Evolutionary conservation across 202 grass and related monocot genomes (phyloP), one percentile per base, ranked within the genome.

Genomic region (Zizania palustris): DNA sequence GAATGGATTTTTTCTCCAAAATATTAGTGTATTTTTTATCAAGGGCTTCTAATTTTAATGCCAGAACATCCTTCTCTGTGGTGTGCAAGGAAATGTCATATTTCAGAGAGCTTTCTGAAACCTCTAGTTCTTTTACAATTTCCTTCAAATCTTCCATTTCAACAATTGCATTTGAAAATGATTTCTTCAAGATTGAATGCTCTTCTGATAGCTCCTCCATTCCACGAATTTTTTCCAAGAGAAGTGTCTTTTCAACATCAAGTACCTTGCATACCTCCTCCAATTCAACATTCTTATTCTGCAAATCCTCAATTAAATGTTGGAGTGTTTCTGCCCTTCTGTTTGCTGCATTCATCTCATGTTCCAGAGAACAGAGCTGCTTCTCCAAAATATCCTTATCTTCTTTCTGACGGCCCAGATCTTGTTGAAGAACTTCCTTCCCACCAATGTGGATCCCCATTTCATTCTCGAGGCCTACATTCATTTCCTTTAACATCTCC

Each of bases 161-260:
- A 35, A 39, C 44, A 76, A 76, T 72, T 72, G 70, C 77, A 85
- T 85, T 71, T 60, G 68, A 89, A 66, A 90, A 76, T 39, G 85
- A 83, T 16, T 63, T 85, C 65, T 87, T 85, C 76, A 93, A 83
- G 68, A 90, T 57, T 35, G 10, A 60, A 87, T 77, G 83, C 65
- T 90, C 28, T 28, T 28, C 28, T 28, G 28, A 28, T 2, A 28
- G 28, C 60, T 70, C 48, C 45, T 88, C 63, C 80, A 75, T 76
- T 42, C 43, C 16, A 45, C 34, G 63, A 22, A 67, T 49, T 73
- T 84, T 84, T 60, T 84, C 74, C 22, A 57, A 44, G 51, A 90
- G 76, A 76, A 84, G 61, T 14, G 59, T 76, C 18, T 72, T 90
- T 80, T 90, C 84, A 49, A 86, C 44, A 59, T 87, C 88, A 84